Evolutionary conservation across 441 rosid species (phyloP), one percentile per base, ranked within the genome.

Genomic region (Eruca vesicaria): DNA sequence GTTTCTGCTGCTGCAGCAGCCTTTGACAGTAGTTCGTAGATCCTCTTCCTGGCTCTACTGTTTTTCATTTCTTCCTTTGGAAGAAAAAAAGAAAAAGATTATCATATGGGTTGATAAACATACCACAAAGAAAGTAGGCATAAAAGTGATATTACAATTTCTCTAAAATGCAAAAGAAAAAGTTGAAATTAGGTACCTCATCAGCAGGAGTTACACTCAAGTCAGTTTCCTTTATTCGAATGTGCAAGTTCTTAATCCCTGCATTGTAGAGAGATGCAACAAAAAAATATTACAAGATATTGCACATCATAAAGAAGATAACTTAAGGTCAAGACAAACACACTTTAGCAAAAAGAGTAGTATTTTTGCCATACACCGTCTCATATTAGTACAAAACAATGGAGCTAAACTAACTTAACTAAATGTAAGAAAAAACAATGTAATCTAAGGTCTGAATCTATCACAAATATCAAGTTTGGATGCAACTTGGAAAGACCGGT

Each of bases 41-140:
- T 81, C 81, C 96, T 90, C 86, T 81, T 87, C 56, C 82, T 86
- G 66, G 90, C 90, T 81, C 97, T 89, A 76, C 68, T 82, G 31
- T 67, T 90, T 83, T 89, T 95, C 84, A 95, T 84, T 85, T 86
- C 98, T 89, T 89, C 97, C 98, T 95, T 91, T 48, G 62, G 59
- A 81, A 80, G 78, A 58, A 31, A 80, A 68, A 53, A 31, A 60
- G 62, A 80, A 68, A 53, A 12, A 75, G 68, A 76, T 67, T 63
- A 68, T 83, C 78, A 89, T 63, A 55, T 7, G 66, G 35, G 26
- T 12, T 67, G 62, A 58, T 28, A 9, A 45, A 55, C 60, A 2
- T 35, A 9, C 32, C 28, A 80, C 28, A 61, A 68, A 11, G 63
- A 62, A 35, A 50, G 41, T 7, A 19, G 53, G 35, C 53, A 57